Evolutionary conservation across 345 rosid genomes (phyloP), one percentile per base, ranked within the genome.

Genomic region (Durio zibethinus): DNA sequence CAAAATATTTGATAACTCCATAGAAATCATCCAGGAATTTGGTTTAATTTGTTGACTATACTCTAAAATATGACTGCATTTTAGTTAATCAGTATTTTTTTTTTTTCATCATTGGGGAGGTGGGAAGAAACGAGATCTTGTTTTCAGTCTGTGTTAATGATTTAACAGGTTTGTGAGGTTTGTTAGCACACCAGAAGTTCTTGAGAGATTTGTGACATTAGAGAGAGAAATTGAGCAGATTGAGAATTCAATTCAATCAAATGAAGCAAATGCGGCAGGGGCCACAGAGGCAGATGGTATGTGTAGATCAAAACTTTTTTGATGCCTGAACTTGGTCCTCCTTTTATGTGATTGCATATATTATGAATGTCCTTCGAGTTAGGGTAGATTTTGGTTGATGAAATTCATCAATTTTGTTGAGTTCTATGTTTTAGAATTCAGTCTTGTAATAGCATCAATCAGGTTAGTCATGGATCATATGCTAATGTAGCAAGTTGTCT

Each of bases 131-230:
- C 31, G 1, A 20, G 47, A 36, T 36, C 45, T 47, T 47, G 74
- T 18, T 50, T 47, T 29, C 3, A 42, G 8, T 10, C 54, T 43
- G 54, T 23, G 16, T 43, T 35, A 52, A 9, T 33, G n/a, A 35
- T 47, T 42, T 10, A 31, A 65, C 85, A 96, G 98, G 83, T 92
- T 97, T 84, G 98, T 97, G 84, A 85, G 92, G 76, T 97, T 97
- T 85, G 96, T 94, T 72, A 90, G 89, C 78, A 86, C 97, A 18
- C 99, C 98, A 23, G 99, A 97, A 89, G 87, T 91, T 87, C 96
- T 97, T 75, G 99, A 97, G 92, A 90, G 99, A 86, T 90, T 92
- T 73, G 97, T 89, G 16, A 89, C 92, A 31, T 83, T 92, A 42
- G 97, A 97, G 85, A 90, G 75, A 75, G 99, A 97, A 82, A 86